Evolutionary conservation across 768 basidiomycete species (phyloP).

Genomic region (Lactarius sanguifluus): DNA sequence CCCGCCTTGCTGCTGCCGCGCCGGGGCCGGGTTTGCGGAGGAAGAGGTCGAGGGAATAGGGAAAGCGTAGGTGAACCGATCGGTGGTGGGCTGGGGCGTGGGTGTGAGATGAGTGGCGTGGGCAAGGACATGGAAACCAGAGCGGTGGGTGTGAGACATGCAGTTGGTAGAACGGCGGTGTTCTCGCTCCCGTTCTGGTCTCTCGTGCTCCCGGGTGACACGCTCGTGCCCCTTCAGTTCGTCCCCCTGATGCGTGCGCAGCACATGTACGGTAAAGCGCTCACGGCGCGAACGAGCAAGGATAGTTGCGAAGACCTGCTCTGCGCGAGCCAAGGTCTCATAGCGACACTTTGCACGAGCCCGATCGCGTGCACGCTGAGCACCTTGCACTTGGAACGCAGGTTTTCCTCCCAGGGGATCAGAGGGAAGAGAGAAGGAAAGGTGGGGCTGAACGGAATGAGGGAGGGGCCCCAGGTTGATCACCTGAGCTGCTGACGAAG

Average conservation of each 20-base stretch:
- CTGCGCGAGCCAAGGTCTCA: constrained; percentile 23
- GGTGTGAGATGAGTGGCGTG: constrained; percentile 6
- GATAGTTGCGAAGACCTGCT: constrained; percentile 17
- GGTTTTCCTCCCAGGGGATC: constrained; percentile 5
- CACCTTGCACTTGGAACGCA: background rate
- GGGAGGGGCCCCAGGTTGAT: constrained; percentile 11
- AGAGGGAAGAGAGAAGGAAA: background rate
- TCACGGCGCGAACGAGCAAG: constrained; percentile 28
- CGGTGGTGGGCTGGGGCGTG: background rate
- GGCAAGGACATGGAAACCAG: constrained; percentile 16
- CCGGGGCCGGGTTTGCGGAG: background rate
- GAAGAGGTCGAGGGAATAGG: constrained; percentile 19
- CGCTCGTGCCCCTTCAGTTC: constrained; percentile 17
- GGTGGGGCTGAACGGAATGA: constrained; percentile 13
- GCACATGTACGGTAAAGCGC: constrained; percentile 7
- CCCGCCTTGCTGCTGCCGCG: constrained; percentile 14
- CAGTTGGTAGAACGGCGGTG: constrained; percentile 2
- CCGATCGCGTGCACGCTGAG: constrained; percentile 11
- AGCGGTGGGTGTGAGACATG: background rate
- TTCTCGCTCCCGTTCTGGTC: constrained; percentile 21
- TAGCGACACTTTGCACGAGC: constrained; percentile 22
- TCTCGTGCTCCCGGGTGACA: constrained; percentile 16
- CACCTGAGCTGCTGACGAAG: background rate
- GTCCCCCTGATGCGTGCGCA: constrained; percentile 23
- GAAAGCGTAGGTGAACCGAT: constrained; percentile 29